Base-by-base conservation (phyloP, 2,329 filamentous ascomycete genomes). In the Pseudogymnoascus pannorum region DNA sequence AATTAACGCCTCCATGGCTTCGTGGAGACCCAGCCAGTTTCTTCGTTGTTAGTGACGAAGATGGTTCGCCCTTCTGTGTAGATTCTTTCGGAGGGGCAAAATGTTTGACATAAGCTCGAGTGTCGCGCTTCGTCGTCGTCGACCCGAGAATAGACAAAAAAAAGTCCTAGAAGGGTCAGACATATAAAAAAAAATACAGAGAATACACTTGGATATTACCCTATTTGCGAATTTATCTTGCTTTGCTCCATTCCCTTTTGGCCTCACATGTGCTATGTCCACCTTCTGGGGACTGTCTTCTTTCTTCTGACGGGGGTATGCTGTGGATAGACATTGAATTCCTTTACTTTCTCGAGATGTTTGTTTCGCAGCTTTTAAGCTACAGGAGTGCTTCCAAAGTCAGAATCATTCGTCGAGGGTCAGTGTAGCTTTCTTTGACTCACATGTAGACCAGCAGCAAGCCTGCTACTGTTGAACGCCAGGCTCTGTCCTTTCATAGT, bases 121-220 rank as follows among this genome's bases (percentile, higher is more conserved):
- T 92, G 76, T 99, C 94, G 68, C 94, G 86, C 75, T 92, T 96
- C 0, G 93, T 97, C 5, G 92, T 89, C 9, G 92, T 91, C 16
- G 92, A 91, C 69, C 90, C 91, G 31, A 99, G 79, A 3, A 97
- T 84, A 14, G 91, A 92, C 31, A 95, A 81, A 68, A 96, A 87
- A 69, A 96, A 88, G 71, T 96, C 91, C 87, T 92, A 33, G 26
- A n/a, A 57, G n/a, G 40, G 24, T 66, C 24, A 68, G 62, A 26
- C 26, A 4, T 36, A 38, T 5, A n/a, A 48, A 51, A 38, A 4
- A n/a, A 48, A 51, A 5, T 16, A 33, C 51, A 59, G 35, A 40
- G 3, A 16, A 5, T 9, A n/a, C 35, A n/a, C 35, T 33, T n/a
- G 16, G 22, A 20, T 16, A 68, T 62, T 74, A 81, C 79, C 68